Evolutionary conservation across 2,329 filamentous ascomycete genomes (phyloP), one percentile per base, ranked within the genome.

Genomic region (Ceratocystis smalleyi): DNA sequence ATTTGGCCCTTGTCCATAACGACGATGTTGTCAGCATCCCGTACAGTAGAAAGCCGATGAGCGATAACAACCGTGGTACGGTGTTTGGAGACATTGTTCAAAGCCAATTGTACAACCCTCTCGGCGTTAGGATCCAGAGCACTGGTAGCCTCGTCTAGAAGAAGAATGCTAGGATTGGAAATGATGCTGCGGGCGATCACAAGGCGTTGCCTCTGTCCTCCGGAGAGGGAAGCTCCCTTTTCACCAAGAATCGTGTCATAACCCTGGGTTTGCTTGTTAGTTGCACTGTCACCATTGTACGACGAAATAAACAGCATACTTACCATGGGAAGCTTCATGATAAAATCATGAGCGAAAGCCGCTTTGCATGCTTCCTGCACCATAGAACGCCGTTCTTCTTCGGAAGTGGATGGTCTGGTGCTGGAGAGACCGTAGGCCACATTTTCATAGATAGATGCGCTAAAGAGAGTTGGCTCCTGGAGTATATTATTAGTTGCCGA

Each of bases 61-160:
- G 85, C 84, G 66, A 88, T 85, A 22, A 84, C 78, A 54, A 88
- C 81, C 2, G 84, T 86, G 0, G 85, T 88, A 19, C 84, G 77
- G 27, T 79, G 79, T 55, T 77, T 75, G 1, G 82, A 81, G 6
- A 74, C 74, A 5, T 79, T 77, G 67, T 81, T 79, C 22, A 85
- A 75, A 0, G 82, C 81, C 61, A 76, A 72, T 67, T 85, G 82
- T 0, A 85, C 82, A 24, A 80, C 75, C 32, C 75, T 74, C 62
- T 79, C 77, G 2, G 77, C 74, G 12, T 74, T 74, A 1, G 76
- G 74, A 51, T 78, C 76, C 8, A 78, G 70, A 1, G 85, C 83
- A 59, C 81, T 84, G 0, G 86, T 88, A 1, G 85, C 85, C 71
- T 89, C 85, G 68, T 89, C 86, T 1, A 88, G 75, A 35, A 88